Conservation (phyloP, 495 filamentous ascomycete genomes). For the Friedmanniomyces endolithicus region DNA sequence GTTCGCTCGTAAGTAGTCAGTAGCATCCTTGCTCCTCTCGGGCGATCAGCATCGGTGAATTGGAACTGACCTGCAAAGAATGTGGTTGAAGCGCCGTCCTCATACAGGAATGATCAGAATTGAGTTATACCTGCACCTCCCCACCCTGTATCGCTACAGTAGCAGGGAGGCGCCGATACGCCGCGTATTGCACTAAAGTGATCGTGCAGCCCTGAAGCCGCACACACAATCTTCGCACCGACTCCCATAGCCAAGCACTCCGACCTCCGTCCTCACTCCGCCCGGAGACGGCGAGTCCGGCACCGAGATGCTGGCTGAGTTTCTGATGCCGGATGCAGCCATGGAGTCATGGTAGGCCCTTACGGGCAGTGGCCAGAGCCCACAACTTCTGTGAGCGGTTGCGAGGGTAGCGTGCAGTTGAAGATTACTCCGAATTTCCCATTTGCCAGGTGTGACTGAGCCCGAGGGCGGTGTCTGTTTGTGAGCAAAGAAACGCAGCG, state of each 20-base stretch:
- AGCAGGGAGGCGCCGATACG: conserved; percentile 46
- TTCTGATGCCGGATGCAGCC: conserved; percentile 99
- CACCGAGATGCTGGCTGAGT: conserved; percentile 48
- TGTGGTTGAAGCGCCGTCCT: conserved; percentile 61
- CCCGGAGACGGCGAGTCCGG: conserved; percentile 11
- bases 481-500: conserved; percentile 99
- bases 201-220: conserved; percentile 34
- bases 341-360: conserved; percentile 86
- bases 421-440: conserved; percentile 99
- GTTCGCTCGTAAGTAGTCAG: conserved; percentile 13
- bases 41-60: not conserved
- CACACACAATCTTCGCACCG: conserved; percentile 37
- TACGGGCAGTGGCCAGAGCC: conserved; percentile 54
- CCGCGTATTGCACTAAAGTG: conserved; percentile 99
- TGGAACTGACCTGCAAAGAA: conserved; percentile 10
- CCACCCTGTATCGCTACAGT: conserved; percentile 29
- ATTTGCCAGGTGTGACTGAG: conserved; percentile 54
- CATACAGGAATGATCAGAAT: conserved; percentile 95
- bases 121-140: conserved; percentile 62
- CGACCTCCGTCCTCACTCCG: conserved; percentile 30
- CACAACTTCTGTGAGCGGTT: not conserved
- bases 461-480: conserved; percentile 49
- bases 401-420: conserved; percentile 31
- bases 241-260: conserved; percentile 31
- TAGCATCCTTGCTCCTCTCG: conserved; percentile 21